Base-by-base conservation (phyloP, 805 yeast species). In the Wickerhamiella siamensis region DNA sequence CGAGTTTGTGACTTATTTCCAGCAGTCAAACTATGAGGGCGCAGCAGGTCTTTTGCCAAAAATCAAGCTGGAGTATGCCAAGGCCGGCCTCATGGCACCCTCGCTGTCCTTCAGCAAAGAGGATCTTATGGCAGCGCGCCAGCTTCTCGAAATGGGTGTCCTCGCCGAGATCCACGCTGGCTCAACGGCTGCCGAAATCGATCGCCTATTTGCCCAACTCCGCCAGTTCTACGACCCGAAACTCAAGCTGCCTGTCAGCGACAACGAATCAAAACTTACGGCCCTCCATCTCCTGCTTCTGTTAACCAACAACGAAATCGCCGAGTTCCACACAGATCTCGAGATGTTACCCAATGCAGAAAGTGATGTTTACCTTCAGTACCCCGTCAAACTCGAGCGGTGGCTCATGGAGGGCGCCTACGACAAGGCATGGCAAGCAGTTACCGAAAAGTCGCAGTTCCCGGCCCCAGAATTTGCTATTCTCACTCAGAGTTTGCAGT, bases 381-480 rank as follows among this genome's bases (percentile, higher is more conserved):
- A 86, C 58, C 97, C 97, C 19, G 77, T 88, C 41, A 77, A 77
- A 51, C 75, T 91, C 52, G 97, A 91, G 60, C 77, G 83, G 50
- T 83, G 93, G 80, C 72, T 91, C 50, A 84, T 88, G 79, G 97
- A 91, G 63, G 98, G 98, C 34, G 81, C 88, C 49, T 91, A 87
- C 62, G 91, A 84, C 60, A 83, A 83, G 61, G 88, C 87, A 36
- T 82, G 91, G 80, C 78, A 74, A 51, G 70, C 82, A 42, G 70
- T 81, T 48, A 75, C 77, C 40, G 72, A 74, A 45, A 66, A 67
- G 42, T 51, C 63, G 31, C 65, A 64, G 53, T 60, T 59, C 45
- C 70, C 64, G 15, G 75, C 78, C 49, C 73, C 76, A 44, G 97
- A 91, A 59, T 87, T 77, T 60, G 72, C 72, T 44, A 70, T 83